Evolutionary conservation across 78 protist genomes (phyloP).

Genomic region (Dictyostelium brefeldianum): DNA sequence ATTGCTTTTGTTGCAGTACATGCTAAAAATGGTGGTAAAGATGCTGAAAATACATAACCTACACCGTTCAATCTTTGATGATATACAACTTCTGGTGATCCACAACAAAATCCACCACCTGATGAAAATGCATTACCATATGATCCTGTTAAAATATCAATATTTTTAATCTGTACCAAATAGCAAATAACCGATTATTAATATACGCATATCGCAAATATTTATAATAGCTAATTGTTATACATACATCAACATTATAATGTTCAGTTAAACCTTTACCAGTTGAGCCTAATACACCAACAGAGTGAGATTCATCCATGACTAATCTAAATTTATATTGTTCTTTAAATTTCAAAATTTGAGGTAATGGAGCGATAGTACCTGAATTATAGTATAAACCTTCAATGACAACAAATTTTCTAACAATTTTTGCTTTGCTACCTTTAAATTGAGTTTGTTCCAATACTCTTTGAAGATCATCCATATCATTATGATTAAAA

Average conservation of each 20-base stretch:
- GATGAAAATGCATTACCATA: constrained; percentile 73
- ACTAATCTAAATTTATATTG: constrained; percentile 88
- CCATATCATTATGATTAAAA: constrained; percentile 90
- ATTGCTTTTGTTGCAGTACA: constrained; percentile 80
- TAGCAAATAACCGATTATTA: no score
- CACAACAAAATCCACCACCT: constrained; percentile 92
- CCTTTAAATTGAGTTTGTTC: constrained; percentile 22
- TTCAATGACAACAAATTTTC: constrained; percentile 93
- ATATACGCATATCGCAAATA: no score
- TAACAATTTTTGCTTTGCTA: constrained; percentile 53
- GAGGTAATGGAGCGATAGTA: constrained; percentile 61
- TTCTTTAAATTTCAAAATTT: constrained; percentile 85
- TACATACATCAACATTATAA: constrained; percentile 46
- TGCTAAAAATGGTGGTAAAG: constrained; percentile 94
- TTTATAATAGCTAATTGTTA: constrained; percentile 22
- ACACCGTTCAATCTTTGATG: constrained; percentile 92
- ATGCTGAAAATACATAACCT: constrained; percentile 96
- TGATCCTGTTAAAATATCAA: constrained; percentile 78
- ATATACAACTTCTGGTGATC: constrained; percentile 53
- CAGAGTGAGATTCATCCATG: constrained; percentile 94
- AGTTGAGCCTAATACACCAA: constrained; percentile 95
- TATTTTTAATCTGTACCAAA: neutral
- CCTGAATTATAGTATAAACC: constrained; percentile 92
- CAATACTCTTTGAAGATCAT: constrained; percentile 72
- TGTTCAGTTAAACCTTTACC: constrained; percentile 96